Evolutionary conservation across 495 filamentous ascomycete genomes (phyloP).

Genomic region (Xylaria nigripes): DNA sequence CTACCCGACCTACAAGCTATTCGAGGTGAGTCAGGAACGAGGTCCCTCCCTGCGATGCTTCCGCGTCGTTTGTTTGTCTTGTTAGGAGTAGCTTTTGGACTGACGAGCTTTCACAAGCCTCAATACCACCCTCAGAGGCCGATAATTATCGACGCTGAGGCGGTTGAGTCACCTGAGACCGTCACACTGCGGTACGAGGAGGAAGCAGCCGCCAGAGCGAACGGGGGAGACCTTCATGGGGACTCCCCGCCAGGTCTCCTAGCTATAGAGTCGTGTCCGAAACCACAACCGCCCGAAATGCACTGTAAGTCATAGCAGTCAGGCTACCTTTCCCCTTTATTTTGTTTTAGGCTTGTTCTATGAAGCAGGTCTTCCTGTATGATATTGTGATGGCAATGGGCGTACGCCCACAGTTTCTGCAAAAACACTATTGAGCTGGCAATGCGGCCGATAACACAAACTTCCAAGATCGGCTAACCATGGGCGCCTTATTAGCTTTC

Average conservation of each 20-base stretch:
- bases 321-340: neutral
- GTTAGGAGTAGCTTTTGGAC: neutral
- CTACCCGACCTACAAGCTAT: slow-evolving; percentile 43
- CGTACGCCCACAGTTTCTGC: too few relatives aligned
- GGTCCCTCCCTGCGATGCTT: neutral
- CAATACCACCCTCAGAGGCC: slow-evolving; percentile 40
- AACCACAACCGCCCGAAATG: slow-evolving; percentile 38
- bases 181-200: slow-evolving; percentile 40
- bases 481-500: slow-evolving; percentile 32
- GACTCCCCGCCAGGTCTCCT: slow-evolving; percentile 45
- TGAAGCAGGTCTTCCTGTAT: too few relatives aligned
- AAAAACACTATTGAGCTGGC: neutral
- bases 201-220: slow-evolving; percentile 38
- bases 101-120: slow-evolving; percentile 24
- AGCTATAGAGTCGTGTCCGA: slow-evolving; percentile 37
- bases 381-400: too few relatives aligned
- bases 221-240: slow-evolving; percentile 42
- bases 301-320: slow-evolving; percentile 32
- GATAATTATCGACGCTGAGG: slow-evolving; percentile 42
- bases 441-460: neutral
- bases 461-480: neutral
- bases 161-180: slow-evolving; percentile 41
- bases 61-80: neutral
- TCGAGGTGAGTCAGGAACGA: slow-evolving; percentile 34
- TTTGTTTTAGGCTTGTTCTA: neutral